Evolutionary conservation across 2,329 filamentous ascomycete genomes (phyloP).

Genomic region (Monilinia vaccinii-corymbosi): DNA sequence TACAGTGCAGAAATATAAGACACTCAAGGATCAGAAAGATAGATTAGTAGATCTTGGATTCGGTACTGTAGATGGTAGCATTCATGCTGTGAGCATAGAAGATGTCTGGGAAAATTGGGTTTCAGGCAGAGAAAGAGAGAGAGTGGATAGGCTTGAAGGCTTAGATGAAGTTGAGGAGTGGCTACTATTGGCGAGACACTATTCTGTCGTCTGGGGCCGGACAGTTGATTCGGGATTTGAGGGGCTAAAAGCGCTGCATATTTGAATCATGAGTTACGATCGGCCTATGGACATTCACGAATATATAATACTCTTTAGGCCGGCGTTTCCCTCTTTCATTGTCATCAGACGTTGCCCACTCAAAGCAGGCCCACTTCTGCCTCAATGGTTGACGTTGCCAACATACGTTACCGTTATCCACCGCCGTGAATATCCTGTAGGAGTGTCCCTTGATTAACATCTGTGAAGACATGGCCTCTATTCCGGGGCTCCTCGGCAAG

Average conservation of each 20-base stretch:
- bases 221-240: conserved; percentile 24
- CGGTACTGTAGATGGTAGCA: conserved; percentile 31
- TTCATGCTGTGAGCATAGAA: conserved; percentile 50
- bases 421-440: neutral
- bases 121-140: conserved; percentile 58
- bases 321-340: neutral
- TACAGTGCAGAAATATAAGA: conserved; percentile 65
- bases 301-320: neutral
- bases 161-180: conserved; percentile 95
- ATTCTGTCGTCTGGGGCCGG: conserved; percentile 85
- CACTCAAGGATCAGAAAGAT: conserved; percentile 56
- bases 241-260: neutral
- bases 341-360: neutral
- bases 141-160: conserved; percentile 73
- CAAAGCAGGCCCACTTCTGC: neutral
- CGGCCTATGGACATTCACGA: neutral
- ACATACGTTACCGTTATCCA: neutral
- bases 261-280: neutral
- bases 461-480: neutral
- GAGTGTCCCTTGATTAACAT: neutral
- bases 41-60: conserved; percentile 63
- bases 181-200: conserved; percentile 77
- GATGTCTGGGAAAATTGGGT: conserved; percentile 77
- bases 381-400: neutral
- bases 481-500: neutral